Conservation (phyloP, 352 stramenopile species). For the Pythium phragmitis region DNA sequence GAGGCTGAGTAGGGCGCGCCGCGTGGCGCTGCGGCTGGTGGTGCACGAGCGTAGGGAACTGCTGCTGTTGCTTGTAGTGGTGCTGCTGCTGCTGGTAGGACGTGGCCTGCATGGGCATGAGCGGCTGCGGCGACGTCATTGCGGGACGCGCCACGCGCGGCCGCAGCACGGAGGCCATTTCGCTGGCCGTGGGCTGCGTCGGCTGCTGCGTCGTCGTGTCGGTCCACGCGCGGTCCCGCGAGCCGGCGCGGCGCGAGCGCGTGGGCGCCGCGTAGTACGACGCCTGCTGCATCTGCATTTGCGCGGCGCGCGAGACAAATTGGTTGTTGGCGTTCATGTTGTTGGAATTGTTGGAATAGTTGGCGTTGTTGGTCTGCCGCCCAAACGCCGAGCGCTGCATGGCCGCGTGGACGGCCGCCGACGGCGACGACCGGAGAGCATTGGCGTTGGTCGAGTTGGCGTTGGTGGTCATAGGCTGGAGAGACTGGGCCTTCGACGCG, state of each 20-base stretch:
- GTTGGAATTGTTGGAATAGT: background rate
- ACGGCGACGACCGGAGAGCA: background rate
- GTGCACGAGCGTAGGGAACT: constrained; percentile 6
- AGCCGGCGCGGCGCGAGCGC: constrained; percentile 15
- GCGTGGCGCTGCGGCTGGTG: constrained; percentile 15
- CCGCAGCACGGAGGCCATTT: constrained; percentile 6
- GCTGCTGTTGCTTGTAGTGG: constrained; percentile 12
- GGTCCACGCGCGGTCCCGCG: constrained; percentile 23
- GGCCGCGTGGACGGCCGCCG: constrained; percentile 18
- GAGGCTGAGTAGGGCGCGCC: background rate
- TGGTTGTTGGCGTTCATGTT: background rate
- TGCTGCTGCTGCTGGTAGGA: constrained; percentile 15
- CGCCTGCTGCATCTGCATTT: constrained; percentile 12
- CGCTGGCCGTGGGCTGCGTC: background rate
- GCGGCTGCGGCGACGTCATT: background rate
- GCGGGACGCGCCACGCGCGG: constrained; percentile 14
- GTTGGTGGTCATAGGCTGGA: background rate
- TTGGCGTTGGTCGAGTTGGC: constrained; percentile 1
- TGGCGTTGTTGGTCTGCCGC: constrained; percentile 8
- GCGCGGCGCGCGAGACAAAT: constrained; percentile 10
- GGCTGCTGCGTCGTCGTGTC: constrained; percentile 11
- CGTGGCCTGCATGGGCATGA: background rate
- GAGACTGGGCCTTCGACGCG: background rate
- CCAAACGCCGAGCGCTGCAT: constrained; percentile 24
- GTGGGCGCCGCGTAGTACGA: constrained; percentile 21